phyloP scores from a whole-genome alignment of 2,329 filamentous ascomycete genomes.

The Fusarium incarnatum region DNA sequence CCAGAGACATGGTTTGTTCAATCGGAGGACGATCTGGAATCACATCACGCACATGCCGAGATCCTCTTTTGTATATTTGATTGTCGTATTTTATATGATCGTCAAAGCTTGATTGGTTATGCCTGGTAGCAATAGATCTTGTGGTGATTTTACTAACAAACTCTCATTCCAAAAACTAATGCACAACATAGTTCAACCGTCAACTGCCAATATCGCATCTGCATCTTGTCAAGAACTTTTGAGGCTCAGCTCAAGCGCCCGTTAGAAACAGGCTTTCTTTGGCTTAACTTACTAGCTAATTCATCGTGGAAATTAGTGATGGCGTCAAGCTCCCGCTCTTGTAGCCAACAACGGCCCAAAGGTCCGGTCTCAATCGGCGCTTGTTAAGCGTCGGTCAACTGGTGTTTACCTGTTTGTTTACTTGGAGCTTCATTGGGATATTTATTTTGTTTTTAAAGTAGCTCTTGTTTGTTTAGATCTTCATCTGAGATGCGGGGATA shows the following conservation, averaged over 20 bases:
- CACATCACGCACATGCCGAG: neutral
- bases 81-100: neutral
- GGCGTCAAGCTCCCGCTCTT: conserved; percentile 12
- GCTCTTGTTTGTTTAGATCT: conserved; percentile 23
- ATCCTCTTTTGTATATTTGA: neutral
- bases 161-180: neutral
- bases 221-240: neutral
- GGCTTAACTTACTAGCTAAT: neutral
- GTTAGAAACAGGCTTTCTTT: neutral
- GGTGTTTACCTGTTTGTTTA: conserved; percentile 19
- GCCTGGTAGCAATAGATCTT: neutral
- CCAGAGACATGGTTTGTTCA: neutral
- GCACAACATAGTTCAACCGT: neutral
- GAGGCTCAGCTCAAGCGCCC: conserved; percentile 11
- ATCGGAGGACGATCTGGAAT: neutral
- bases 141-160: neutral
- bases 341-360: neutral
- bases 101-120: neutral
- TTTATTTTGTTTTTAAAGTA: conserved; percentile 18
- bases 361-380: neutral
- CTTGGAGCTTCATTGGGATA: neutral
- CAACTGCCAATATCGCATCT: neutral
- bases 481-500: conserved; percentile 12
- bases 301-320: conserved; percentile 19
- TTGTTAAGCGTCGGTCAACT: neutral